Evolutionary conservation across 768 basidiomycete genomes (phyloP).

Genomic region (Cyclocybe aegerita): DNA sequence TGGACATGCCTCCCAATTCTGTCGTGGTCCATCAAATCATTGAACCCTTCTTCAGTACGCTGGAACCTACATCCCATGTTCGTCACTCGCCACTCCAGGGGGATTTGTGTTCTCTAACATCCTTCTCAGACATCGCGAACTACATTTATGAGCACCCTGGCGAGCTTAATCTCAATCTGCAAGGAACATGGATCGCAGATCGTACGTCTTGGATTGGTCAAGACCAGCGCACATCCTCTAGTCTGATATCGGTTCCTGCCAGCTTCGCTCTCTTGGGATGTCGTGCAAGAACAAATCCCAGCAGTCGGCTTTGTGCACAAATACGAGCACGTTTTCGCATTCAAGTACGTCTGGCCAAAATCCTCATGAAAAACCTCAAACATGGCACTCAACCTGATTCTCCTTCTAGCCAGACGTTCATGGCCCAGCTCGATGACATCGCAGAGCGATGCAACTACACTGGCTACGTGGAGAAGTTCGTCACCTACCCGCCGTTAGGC

Average conservation of each 20-base stretch:
- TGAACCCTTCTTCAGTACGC: constrained; percentile 51
- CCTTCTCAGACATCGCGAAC: constrained; percentile 64
- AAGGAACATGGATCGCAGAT: constrained; percentile 74
- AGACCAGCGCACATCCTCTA: background rate
- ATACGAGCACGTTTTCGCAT: constrained; percentile 65
- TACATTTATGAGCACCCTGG: constrained; percentile 63
- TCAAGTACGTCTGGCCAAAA: constrained; percentile 51
- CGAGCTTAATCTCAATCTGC: constrained; percentile 53
- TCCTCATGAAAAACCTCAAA: background rate
- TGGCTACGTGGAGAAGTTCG: constrained; percentile 58
- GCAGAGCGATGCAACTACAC: constrained; percentile 62
- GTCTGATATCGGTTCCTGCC: background rate
- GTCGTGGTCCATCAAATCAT: background rate
- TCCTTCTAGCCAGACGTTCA: constrained; percentile 55
- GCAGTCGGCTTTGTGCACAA: constrained; percentile 75
- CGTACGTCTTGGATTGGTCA: constrained; percentile 40
- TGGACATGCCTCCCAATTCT: background rate
- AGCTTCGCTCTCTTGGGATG: constrained; percentile 61
- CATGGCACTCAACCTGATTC: background rate
- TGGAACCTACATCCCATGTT: constrained; percentile 59
- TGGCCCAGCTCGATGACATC: constrained; percentile 52
- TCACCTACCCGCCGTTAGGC: constrained; percentile 69
- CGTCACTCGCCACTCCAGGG: constrained; percentile 22
- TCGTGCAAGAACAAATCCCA: constrained; percentile 69
- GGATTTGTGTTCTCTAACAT: background rate